These are phyloP conservation scores for Penicillium polonicum DNA, from an alignment of 2,329 filamentous ascomycete species.

Conservation along the genomic window DNA sequence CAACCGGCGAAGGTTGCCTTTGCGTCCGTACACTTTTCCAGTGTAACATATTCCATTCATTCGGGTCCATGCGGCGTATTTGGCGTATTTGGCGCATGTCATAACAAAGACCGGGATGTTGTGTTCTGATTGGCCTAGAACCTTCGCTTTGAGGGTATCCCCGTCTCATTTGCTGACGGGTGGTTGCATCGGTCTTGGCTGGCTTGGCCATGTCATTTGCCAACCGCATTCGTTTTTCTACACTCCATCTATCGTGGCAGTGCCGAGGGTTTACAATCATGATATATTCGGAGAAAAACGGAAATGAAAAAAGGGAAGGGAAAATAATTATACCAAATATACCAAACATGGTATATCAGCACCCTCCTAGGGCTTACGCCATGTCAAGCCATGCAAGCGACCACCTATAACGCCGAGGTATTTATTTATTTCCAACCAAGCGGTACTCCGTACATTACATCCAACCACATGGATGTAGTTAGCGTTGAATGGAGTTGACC, in stretches of 20 bases:
- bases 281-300: background rate
- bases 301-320: background rate
- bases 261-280: background rate
- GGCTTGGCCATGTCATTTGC: background rate
- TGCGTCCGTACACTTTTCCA: background rate
- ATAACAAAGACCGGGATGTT: background rate
- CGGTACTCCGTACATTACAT: background rate
- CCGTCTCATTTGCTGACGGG: background rate
- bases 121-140: background rate
- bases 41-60: background rate
- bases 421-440: background rate
- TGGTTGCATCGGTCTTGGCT: constrained; percentile 2
- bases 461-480: background rate
- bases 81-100: constrained; percentile 8
- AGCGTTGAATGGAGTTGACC: background rate
- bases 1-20: background rate
- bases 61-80: background rate
- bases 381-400: constrained; percentile 7
- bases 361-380: background rate
- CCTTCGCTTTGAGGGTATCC: background rate
- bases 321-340: background rate
- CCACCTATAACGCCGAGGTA: constrained; percentile 2
- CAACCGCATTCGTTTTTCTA: background rate
- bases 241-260: background rate
- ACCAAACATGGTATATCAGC: background rate